Base-by-base conservation (phyloP, 768 basidiomycete species). In the Kwoniella pini region DNA sequence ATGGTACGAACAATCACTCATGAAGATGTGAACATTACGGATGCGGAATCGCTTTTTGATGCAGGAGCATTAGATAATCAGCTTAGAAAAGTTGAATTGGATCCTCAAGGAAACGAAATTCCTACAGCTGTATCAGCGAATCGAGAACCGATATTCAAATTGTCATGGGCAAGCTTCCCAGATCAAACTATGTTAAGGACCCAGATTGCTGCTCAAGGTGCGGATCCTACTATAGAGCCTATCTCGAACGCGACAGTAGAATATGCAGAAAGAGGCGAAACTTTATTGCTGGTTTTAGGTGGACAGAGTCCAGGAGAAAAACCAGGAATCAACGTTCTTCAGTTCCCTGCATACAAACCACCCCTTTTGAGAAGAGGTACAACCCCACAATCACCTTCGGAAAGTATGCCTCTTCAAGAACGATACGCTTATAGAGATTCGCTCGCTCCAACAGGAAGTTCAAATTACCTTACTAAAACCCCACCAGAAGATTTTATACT, bases 121-220 rank as follows among this genome's bases (percentile, higher is more conserved):
- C 52, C 49, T n/a, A 58, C 67, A 24, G 71, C 69, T 3, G 58
- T 66, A 12, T 59, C 31, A 49, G 69, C 69, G 9, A 70, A 78
- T 21, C 73, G 86, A 66, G 91, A 93, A 69, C 89, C 92, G 3
- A 84, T 96, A 31, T 91, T 89, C 82, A 92, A 89, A 73, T 80
- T 94, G 4, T 81, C 88, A 0, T 96, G 91, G 92, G 88, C 87
- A 57, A 83, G 84, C 0, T 91, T 87, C 76, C 81, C 86, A 0
- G 86, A 87, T 69, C 85, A 72, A 40, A 44, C 75, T 3, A 58
- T 57, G 17, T 57, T 79, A 54, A 62, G 57, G 21, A 57, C 62
- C 15, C 44, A 76, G 6, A 62, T 71, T 22, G 63, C 76, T 0
- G 71, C 80, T 82, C 85, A 49, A 21, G 67, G 65, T 5, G 57